Base-by-base conservation (phyloP, 179 eudicot genomes). In the Silene vulgaris region DNA sequence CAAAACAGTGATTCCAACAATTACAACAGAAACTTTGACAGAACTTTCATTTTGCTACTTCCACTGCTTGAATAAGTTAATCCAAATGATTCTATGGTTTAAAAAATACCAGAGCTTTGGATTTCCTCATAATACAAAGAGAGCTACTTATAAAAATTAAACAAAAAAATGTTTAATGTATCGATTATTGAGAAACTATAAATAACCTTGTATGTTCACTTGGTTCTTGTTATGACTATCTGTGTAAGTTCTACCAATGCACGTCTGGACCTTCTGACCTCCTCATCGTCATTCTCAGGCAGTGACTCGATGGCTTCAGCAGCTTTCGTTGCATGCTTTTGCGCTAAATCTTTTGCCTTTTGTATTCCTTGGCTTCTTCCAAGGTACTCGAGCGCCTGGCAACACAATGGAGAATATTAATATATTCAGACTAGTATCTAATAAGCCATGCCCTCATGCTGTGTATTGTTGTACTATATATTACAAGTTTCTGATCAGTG, bases 361-460 rank as follows among this genome's bases (percentile, higher is more conserved):
- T 90, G 88, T 73, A 95, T 85, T 62, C 97, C 99, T 14, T 77
- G 87, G 76, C 99, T 95, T 78, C 81, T 89, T 60, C 90, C 90
- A 48, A 95, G 97, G 77, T 89, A 95, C 12, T 89, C 97, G 1
- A 95, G 87, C 50, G 93, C 97, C 99, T 95, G 78, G 29, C 26
- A 4, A 19, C 19, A 57, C 45, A 23, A 74, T 3, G 11, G n/a
- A 72, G 50, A 2, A 65, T 19, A 52, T 17, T 19, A 54, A n/a
- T 43, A 21, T 16, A 35, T 37, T 17, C 65, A 40, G 13, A 40
- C 57, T 4, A 0, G 19, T 26, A 29, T 63, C 2, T 28, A 28
- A 26, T 56, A 56, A 56, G 60, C 60, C 60, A 16, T 13, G 8
- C 19, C 60, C 19, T 56, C 60, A n/a, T 56, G 3, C 50, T 45